These are phyloP conservation scores for Cyclocybe aegerita DNA, from an alignment of 768 basidiomycete species.

Conservation along the genomic window DNA sequence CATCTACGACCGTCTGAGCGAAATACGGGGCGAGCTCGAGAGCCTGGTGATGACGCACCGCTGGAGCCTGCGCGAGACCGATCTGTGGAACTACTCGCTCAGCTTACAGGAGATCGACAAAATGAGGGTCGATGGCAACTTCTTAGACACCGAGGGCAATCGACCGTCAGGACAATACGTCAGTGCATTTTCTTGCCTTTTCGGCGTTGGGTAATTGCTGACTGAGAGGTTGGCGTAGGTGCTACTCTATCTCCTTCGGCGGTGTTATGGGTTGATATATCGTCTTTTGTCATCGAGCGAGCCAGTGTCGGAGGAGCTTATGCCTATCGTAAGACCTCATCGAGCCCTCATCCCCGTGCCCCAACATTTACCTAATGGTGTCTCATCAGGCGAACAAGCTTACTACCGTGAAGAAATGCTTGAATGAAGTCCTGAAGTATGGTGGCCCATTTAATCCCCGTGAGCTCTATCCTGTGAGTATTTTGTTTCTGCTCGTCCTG, in stretches of 20 bases:
- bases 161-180: conserved; percentile 95
- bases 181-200: conserved; percentile 24
- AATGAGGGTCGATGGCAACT: conserved; percentile 97
- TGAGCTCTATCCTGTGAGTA: conserved; percentile 87
- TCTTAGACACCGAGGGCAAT: conserved; percentile 91
- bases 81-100: conserved; percentile 90
- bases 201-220: too few species aligned
- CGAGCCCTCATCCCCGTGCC: background rate
- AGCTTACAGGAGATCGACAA: conserved; percentile 95
- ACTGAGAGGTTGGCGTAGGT: conserved; percentile 49
- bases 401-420: conserved; percentile 93
- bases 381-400: conserved; percentile 84
- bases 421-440: conserved; percentile 94
- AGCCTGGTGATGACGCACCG: conserved; percentile 91
- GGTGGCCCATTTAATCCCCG: conserved; percentile 91
- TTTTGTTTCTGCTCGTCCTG: conserved; percentile 1
- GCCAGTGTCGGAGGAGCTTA: conserved; percentile 96
- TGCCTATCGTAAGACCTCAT: conserved; percentile 72
- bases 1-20: conserved; percentile 88
- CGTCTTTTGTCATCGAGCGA: conserved; percentile 90
- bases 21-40: conserved; percentile 87
- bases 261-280: conserved; percentile 97
- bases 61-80: conserved; percentile 95
- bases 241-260: conserved; percentile 84
- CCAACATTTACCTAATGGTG: background rate